A percentile compares a stretch with the other conserved stretches of the same genome.
Conservation (phyloP, 345 rosid genomes). For the Dipteronia sinensis region DNA sequence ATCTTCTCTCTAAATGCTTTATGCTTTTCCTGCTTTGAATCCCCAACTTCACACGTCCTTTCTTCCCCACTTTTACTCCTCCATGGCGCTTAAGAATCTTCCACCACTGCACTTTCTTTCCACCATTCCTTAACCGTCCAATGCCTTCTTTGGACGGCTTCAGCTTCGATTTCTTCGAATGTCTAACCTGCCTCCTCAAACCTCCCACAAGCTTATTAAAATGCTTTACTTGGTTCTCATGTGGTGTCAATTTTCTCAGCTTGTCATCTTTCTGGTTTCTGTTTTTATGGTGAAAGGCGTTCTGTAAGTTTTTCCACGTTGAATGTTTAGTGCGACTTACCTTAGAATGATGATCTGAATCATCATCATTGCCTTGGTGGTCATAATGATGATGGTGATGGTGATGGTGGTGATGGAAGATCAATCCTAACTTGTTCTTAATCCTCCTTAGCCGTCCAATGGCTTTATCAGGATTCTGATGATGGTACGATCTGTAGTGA, state of each 20-base stretch:
- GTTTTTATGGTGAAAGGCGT: constrained; percentile 26
- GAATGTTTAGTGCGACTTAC: constrained; percentile 19
- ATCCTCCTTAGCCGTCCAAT: constrained; percentile 52
- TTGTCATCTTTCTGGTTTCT: constrained; percentile 20
- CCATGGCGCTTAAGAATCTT: constrained; percentile 35
- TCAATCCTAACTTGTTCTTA: constrained; percentile 60
- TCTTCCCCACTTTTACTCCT: constrained; percentile 40
- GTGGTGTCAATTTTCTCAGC: constrained; percentile 16
- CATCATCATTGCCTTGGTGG: not conserved
- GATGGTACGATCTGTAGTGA: constrained; percentile 13
- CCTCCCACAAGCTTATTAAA: constrained; percentile 55
- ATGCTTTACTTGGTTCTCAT: constrained; percentile 42
- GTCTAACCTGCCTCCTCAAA: constrained; percentile 43
- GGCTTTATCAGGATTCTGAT: constrained; percentile 20
- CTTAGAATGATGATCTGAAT: not conserved
- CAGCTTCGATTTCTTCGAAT: constrained; percentile 43
- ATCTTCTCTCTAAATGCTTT: not conserved
- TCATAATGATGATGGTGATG: constrained; percentile 39
- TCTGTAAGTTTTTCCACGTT: constrained; percentile 45
- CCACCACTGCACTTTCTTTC: constrained; percentile 43
- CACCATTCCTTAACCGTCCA: not conserved
- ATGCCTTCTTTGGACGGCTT: constrained; percentile 10
- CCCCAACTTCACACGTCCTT: constrained; percentile 41
- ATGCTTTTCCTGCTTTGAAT: constrained; percentile 21
- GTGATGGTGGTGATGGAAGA: constrained; percentile 70